Evolutionary conservation across 1,284 basidiomycete species (phyloP).

Genomic region (Sphagnurus paluster): DNA sequence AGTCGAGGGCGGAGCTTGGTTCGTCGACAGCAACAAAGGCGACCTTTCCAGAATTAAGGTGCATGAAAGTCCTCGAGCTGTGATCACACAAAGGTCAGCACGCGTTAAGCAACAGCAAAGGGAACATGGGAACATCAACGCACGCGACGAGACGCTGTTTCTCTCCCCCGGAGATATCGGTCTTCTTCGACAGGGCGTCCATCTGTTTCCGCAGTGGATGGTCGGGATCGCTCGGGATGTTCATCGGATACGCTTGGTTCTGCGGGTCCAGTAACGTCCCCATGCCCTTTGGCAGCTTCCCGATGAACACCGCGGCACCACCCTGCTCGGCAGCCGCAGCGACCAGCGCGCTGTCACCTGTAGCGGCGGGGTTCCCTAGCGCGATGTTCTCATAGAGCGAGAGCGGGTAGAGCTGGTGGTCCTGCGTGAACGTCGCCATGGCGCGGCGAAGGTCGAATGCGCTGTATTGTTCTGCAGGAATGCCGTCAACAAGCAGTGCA

Average conservation of each 20-base stretch:
- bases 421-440: conserved; percentile 44
- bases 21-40: conserved; percentile 52
- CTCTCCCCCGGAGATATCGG: conserved; percentile 43
- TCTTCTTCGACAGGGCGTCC: conserved; percentile 32
- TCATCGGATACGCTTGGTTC: conserved; percentile 22
- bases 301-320: conserved; percentile 35
- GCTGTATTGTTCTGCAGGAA: conserved; percentile 33
- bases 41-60: conserved; percentile 42
- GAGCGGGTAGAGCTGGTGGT: conserved; percentile 43
- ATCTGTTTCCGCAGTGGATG: conserved; percentile 34
- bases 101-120: background rate
- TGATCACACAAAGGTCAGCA: background rate
- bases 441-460: conserved; percentile 36
- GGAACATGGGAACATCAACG: conserved; percentile 15
- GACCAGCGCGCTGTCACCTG: conserved; percentile 29
- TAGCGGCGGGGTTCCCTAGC: conserved; percentile 36
- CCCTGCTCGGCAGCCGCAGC: conserved; percentile 36
- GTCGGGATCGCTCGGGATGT: conserved; percentile 31
- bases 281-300: conserved; percentile 27
- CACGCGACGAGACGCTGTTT: conserved; percentile 43
- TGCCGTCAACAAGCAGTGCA: conserved; percentile 38
- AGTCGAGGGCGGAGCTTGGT: conserved; percentile 54
- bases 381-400: conserved; percentile 46
- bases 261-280: conserved; percentile 35
- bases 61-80: conserved; percentile 43